Base-by-base conservation (phyloP, 352 stramenopile species). In the Aphanomyces invadans region DNA sequence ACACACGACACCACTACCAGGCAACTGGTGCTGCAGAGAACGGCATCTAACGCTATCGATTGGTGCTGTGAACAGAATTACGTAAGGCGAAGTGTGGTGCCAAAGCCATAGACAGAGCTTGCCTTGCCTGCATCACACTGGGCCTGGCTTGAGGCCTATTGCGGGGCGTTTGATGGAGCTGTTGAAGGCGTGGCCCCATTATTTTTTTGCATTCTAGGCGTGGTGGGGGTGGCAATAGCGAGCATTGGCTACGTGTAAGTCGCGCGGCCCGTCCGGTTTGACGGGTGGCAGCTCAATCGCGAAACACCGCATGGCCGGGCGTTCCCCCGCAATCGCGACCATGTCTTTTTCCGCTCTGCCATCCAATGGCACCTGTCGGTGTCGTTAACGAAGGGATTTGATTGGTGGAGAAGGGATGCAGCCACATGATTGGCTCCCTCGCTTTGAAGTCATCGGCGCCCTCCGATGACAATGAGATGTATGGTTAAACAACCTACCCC, bases 401-500 rank as follows among this genome's bases (percentile, higher is more conserved):
- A 67, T 67, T 67, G 60, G 60, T 21, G 3, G 17, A 21, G 38
- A 67, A 67, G 60, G 48, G 60, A 57, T 67, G 46, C 60, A 23
- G 2, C 3, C 11, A 19, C 28, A 12, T 44, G 42, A 67, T 67
- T 67, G 60, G 60, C 25, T 17, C 4, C 29, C 4, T 33, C n/a
- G 11, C 44, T 59, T 59, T 57, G 60, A 56, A 67, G 60, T 67
- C 60, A 67, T 57, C 42, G 46, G n/a, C 2, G 48, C 29, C 39
- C 2, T 29, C 12, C 29, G 60, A 67, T 67, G 60, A 67, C 60
- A 21, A 28, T 29, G 17, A 46, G 11, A 21, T 29, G 15, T 31
- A 55, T 67, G 42, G 38, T 45, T 67, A 59, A 67, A 67, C 60
- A 67, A 45, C 55, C 55, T 64, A 64, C 0, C 55, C 55, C 55